Base-by-base conservation (phyloP, 1,139 yeast species). In the Blastobotrys capitulatus region DNA sequence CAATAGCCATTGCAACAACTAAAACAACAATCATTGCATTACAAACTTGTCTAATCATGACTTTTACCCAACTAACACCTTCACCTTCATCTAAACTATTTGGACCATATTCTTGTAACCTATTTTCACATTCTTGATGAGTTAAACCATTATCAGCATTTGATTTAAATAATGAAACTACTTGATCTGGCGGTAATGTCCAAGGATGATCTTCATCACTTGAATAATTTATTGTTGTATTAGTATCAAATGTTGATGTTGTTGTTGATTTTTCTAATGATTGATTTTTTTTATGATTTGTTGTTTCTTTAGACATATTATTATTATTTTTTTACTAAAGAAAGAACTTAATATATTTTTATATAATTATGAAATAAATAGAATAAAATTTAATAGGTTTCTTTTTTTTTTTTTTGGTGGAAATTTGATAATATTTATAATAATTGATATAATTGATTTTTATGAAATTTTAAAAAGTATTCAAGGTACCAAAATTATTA, bases 1-100 rank as follows among this genome's bases (percentile, higher is more conserved):
- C 83, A 48, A 86, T 83, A 38, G 82, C 69, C 88, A 83, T 81
- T 27, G 92, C 82, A 48, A 84, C 82, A 45, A 84, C 68, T 57
- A 86, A 73, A 15, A 85, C 90, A 57, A 86, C 68, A 42, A 85
- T 82, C 94, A 86, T 85, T 44, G 94, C 94, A 62, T 86, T 86
- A 66, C 83, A 82, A 1, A 82, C 72, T 62, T 86, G 95, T 55
- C 83, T 84, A 49, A 85, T 73, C 44, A 85, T 60, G 44, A 86
- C 85, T 53, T 72, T 72, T 32, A 74, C 55, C 44, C 79, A 65
- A n/a, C 86, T 79, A 52, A 83, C 77, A 39, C 76, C 75, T 36
- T 72, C 74, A 42, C 75, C 85, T 38, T 79, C 83, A 19, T 88
- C 89, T 12, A 83, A 71, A 27, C 71, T 70, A 64, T 86, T 86